Base-by-base conservation (phyloP, 139 green algal species). In the Chlamydomonas sphaeroides region DNA sequence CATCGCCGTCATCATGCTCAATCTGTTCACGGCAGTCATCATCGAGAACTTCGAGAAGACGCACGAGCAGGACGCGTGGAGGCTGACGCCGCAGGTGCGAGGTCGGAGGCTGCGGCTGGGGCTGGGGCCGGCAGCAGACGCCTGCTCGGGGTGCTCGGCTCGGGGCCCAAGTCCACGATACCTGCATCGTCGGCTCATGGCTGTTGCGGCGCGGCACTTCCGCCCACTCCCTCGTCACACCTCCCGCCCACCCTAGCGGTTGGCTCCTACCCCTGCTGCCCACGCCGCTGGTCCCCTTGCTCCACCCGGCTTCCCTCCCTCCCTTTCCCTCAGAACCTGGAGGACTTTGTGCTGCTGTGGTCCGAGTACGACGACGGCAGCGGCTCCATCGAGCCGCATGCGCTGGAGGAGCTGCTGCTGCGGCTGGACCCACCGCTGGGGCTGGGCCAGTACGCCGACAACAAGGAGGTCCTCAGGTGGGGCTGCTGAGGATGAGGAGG, bases 21-120 rank as follows among this genome's bases (percentile, higher is more conserved):
- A 95, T 68, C 87, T 95, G 45, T 93, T 94, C 84, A 92, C 89
- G 20, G 88, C 89, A 30, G 86, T 95, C 66, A 90, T 93, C 83
- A 87, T 94, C 67, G 91, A 95, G 75, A 94, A 90, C 68, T 95
- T 95, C 53, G 91, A 95, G 76, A 89, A 91, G 62, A 87, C 92
- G 73, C 83, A 93, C 80, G 85, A 94, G 81, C 87, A 90, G 66
- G 91, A 85, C 26, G 79, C 69, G 5, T 89, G 85, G 85, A 84
- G 80, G 66, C 85, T 89, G 32, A 79, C 74, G 15, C 74, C 74
- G 28, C 59, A 80, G 74, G 74, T 80, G 38, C 3, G 36, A 62
- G 5, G 53, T 21, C 11, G 45, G n/a, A n/a, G n/a, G n/a, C n/a
- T n/a, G n/a, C n/a, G n/a, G n/a, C n/a, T n/a, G n/a, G n/a, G n/a